Percentiles rank a stretch among this genome's conserved stretches.
Evolutionary conservation across 129 eudicot species (phyloP).

Genomic region (Flaveria sonorensis): DNA sequence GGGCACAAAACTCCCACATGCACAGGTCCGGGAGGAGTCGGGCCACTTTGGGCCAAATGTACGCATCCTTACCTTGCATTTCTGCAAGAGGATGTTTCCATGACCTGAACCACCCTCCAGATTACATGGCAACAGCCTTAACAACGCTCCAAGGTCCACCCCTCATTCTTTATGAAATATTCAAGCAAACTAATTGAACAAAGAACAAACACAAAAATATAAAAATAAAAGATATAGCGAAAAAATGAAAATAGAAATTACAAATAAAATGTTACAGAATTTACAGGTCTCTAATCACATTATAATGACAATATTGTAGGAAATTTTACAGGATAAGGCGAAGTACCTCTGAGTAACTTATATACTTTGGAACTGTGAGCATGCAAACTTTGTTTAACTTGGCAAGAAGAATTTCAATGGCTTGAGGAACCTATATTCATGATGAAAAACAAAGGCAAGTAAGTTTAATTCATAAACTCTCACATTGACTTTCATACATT

Average conservation of each 20-base stretch:
- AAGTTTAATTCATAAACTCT: neutral
- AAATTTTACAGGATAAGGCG: conserved; percentile 13
- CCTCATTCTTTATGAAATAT: conserved; percentile 9
- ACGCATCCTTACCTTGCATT: too few relatives aligned
- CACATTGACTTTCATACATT: neutral
- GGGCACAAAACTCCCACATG: too few relatives aligned
- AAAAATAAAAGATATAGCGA: neutral
- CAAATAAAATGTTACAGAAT: neutral
- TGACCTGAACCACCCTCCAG: too few relatives aligned
- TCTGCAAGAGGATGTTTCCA: too few relatives aligned
- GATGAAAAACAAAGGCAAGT: conserved; percentile 14
- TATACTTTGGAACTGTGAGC: conserved; percentile 83
- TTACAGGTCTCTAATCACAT: neutral
- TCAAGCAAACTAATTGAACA: neutral
- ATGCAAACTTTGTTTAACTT: conserved; percentile 81
- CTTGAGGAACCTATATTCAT: conserved; percentile 57
- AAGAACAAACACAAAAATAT: neutral
- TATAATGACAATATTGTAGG: conserved; percentile 21
- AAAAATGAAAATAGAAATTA: neutral
- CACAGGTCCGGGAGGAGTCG: too few relatives aligned
- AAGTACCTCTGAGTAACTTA: conserved; percentile 77
- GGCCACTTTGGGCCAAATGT: too few relatives aligned
- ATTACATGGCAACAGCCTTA: too few relatives aligned
- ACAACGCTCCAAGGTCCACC: too few relatives aligned
- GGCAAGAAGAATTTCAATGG: conserved; percentile 87